Evolutionary conservation across 192 early-diverging fungal genomes (phyloP), one percentile per base, ranked within the genome.

Genomic region (Backusella australiensis): DNA sequence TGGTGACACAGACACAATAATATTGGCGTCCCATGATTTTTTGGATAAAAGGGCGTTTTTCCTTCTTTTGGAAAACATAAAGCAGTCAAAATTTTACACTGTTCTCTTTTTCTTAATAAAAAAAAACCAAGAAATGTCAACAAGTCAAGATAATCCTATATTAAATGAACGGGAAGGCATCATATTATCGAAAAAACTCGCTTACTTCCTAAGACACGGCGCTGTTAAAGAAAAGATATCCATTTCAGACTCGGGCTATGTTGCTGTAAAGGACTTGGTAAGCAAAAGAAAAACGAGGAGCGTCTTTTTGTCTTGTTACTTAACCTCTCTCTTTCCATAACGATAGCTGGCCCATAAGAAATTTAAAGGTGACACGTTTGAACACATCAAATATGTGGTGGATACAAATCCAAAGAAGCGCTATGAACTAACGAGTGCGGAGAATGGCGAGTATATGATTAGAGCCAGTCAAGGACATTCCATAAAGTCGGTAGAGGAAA

Each of bases 401-500:
- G 84, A 87, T 4, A 84, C 84, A 7, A 95, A 96, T 74, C 92
- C 94, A 65, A 98, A 98, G 78, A 90, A 96, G 83, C 86, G 96
- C 23, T 98, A 87, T 67, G 75, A 85, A 36, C 72, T 98, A 23
- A 72, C 84, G n/a, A 53, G 87, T 59, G 71, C 86, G 52, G 82
- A 83, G 21, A 71, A 49, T 19, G 65, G 77, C 3, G 63, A 53
- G 21, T 93, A 89, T 88, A 86, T 75, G 68, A 94, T 98, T 59
- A 83, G 93, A 36, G 96, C 95, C 1, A 94, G 93, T 59, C 97
- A 98, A 80, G 97, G 97, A 6, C 97, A 98, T 78, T 89, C 85
- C 41, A 66, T 94, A 14, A 59, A 84, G 42, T 75, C 87, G 59
- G 74, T 84, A 41, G 34, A 81, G 34, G 67, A 75, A 67, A 79